Percentiles rank a stretch among this genome's conserved stretches.
Conservation (phyloP, 2,329 filamentous ascomycete genomes). For the Fusarium hainanense region DNA sequence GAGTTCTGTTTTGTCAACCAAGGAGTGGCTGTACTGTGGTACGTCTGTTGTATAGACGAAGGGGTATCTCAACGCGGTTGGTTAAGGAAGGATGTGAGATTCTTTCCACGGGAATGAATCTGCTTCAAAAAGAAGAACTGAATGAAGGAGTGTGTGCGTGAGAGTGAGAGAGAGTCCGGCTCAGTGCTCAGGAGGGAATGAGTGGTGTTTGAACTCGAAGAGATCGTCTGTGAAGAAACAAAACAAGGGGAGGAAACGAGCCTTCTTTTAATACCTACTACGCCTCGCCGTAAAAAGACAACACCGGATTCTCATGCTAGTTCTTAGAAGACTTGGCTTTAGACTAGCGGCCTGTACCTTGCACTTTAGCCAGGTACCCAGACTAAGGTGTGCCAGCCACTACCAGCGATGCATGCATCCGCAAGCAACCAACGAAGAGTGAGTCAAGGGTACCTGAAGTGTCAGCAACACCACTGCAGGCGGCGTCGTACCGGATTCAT, state of each 20-base stretch:
- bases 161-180: conserved; percentile 43
- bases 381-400: conserved; percentile 25
- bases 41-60: conserved; percentile 30
- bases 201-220: conserved; percentile 45
- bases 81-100: conserved; percentile 39
- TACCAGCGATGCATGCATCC: conserved; percentile 25
- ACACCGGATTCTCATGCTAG: conserved; percentile 37
- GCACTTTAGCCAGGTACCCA: conserved; percentile 31
- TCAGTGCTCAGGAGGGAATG: conserved; percentile 46
- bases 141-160: conserved; percentile 43
- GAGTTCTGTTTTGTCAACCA: conserved; percentile 36
- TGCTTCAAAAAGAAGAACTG: conserved; percentile 35
- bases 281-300: conserved; percentile 42
- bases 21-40: conserved; percentile 39
- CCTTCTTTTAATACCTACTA: conserved; percentile 40
- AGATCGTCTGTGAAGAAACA: conserved; percentile 41
- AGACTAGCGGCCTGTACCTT: conserved; percentile 26
- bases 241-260: conserved; percentile 42
- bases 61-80: conserved; percentile 43
- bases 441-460: conserved; percentile 19
- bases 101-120: conserved; percentile 48
- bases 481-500: conserved; percentile 36
- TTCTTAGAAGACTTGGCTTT: conserved; percentile 39
- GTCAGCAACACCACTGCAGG: conserved; percentile 17
- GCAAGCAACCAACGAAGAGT: conserved; percentile 23